phyloP scores from a whole-genome alignment of 129 eudicot genomes.

The Chrysanthemum seticuspe region DNA sequence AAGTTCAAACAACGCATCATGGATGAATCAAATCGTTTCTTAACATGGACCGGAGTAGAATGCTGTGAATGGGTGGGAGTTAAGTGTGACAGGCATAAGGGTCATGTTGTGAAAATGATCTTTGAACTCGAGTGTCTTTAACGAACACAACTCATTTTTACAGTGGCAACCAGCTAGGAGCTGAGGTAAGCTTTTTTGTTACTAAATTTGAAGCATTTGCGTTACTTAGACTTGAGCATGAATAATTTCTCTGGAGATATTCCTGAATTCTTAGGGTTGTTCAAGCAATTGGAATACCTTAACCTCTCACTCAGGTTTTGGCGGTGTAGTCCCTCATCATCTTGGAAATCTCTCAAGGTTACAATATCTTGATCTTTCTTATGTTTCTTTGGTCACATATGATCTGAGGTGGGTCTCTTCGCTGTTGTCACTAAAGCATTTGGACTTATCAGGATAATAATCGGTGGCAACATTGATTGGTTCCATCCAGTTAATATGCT shows the following conservation, averaged over 20 bases:
- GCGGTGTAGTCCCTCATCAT: not conserved
- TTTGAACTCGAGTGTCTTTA: not conserved
- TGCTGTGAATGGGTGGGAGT: constrained; percentile 5
- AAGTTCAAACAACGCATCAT: not conserved
- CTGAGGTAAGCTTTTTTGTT: not conserved
- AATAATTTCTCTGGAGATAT: constrained; percentile 1
- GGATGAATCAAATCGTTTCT: not conserved
- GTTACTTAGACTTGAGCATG: constrained; percentile 11
- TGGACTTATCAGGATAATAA: not conserved
- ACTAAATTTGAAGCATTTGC: constrained; percentile 11
- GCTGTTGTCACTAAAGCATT: not conserved
- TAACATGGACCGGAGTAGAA: constrained; percentile 12
- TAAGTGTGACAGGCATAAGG: not conserved
- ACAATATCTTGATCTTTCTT: constrained; percentile 5
- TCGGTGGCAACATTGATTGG: not conserved
- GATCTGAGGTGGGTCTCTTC: not conserved
- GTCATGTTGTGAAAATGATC: constrained; percentile 8
- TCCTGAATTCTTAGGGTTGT: constrained; percentile 5
- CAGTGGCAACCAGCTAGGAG: not conserved
- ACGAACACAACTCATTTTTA: not conserved
- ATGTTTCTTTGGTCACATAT: not conserved
- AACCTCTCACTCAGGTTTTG: constrained; percentile 8
- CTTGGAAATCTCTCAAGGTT: constrained; percentile 11
- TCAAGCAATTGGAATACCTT: not conserved
- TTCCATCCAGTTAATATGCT: not conserved